Evolutionary conservation across 1,139 yeast species (phyloP), one percentile per base, ranked within the genome.

Genomic region (Geotrichum bryndzae): DNA sequence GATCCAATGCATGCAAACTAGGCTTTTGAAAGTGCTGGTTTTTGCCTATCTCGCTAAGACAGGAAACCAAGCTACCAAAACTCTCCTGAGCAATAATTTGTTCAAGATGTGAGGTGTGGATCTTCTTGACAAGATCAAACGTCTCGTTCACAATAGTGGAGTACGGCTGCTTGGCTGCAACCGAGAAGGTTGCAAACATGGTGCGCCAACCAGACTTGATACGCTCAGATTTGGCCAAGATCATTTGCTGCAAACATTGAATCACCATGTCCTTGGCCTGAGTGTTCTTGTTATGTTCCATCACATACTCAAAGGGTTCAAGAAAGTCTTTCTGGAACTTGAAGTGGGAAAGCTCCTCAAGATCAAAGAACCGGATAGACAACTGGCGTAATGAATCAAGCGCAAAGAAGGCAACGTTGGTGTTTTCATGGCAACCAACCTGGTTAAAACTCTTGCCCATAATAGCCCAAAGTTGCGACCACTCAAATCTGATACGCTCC

Each of bases 141-240:
- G 91, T 84, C 66, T 84, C 85, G 60, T 77, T 72, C 0, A 89
- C 94, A 66, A 88, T 78, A 1, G 80, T 71, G 66, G 65, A 67
- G 60, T 69, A 77, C 58, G 76, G 77, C 54, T 82, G 86, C 58
- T 76, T 77, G 0, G 90, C 88, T 1, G 89, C 89, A 35, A 81
- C 83, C 0, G 84, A 79, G 67, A 92, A 84, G 0, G 92, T 90
- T 27, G 85, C 87, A 70, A 94, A 85, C 64, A 95, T 86, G 0
- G 98, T 86, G 65, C 84, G 84, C 99, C 99, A 95, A 53, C 99
- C 99, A 35, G 98, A 91, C 72, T 84, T 87, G 65, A 95, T 89
- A 64, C 84, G 82, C 5, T 76, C 78, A 4, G 94, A 85, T 69
- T 92, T 87, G n/a, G 94, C 86, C 65, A 85, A 79, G 56, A 94